Conservation (phyloP, 257 asterid genomes). For the Nicotiana paniculata region DNA sequence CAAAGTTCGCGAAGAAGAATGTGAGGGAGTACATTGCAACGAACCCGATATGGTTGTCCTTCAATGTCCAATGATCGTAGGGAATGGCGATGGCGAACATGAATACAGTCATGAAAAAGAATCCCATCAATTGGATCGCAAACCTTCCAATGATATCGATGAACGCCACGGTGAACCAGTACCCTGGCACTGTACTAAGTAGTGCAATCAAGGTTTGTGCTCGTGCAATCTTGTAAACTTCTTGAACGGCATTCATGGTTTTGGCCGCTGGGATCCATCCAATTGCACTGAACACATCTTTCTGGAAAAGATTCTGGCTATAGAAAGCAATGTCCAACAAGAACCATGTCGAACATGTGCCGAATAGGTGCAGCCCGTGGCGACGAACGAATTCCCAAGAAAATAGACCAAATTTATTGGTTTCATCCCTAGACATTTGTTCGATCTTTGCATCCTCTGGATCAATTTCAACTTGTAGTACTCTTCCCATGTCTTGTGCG, state of each 20-base stretch:
- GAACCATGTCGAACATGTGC: slow-evolving; percentile 23
- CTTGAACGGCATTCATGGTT: slow-evolving; percentile 25
- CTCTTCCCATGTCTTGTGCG: slow-evolving; percentile 19
- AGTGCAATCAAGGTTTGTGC: slow-evolving; percentile 22
- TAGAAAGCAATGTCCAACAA: slow-evolving; percentile 12
- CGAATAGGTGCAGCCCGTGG: slow-evolving; percentile 18
- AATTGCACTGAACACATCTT: neutral
- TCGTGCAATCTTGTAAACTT: slow-evolving; percentile 14
- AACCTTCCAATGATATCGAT: slow-evolving; percentile 23
- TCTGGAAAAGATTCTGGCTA: neutral
- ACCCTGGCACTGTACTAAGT: slow-evolving; percentile 27
- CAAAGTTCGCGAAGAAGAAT: slow-evolving; percentile 20
- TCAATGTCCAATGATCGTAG: slow-evolving; percentile 20
- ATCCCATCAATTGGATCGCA: neutral
- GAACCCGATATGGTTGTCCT: slow-evolving; percentile 6
- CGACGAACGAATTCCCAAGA: slow-evolving; percentile 14
- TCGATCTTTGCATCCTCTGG: neutral
- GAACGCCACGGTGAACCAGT: slow-evolving; percentile 24
- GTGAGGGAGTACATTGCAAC: slow-evolving; percentile 1
- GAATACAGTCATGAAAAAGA: slow-evolving; percentile 22
- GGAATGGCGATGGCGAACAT: slow-evolving; percentile 24
- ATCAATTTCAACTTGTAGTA: slow-evolving; percentile 16
- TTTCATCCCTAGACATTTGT: neutral
- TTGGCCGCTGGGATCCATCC: slow-evolving; percentile 7
- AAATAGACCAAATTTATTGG: slow-evolving; percentile 6